Percentiles rank a stretch among this genome's conserved stretches.
These are phyloP conservation scores for Melocanna baccifera DNA, from an alignment of 176 grass and related monocot species.

Conservation along the genomic window DNA sequence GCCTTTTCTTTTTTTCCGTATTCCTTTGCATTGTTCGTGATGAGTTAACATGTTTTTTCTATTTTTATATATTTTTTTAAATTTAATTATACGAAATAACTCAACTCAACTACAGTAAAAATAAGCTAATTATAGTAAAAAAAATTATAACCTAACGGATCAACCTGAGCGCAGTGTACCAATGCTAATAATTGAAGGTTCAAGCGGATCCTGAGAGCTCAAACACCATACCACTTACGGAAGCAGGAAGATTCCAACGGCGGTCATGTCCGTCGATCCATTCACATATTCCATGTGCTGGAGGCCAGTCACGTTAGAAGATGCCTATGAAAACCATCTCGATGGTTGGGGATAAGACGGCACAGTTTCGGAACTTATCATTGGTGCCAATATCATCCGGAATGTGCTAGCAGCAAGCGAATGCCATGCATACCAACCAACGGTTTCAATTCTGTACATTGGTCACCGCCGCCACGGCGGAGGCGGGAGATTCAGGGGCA, in stretches of 20 bases:
- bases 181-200: no score
- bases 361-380: neutral
- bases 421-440: neutral
- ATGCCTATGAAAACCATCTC: neutral
- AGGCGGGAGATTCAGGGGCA: neutral
- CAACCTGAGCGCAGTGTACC: no score
- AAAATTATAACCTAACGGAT: no score
- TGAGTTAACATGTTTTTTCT: no score
- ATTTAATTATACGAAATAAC: no score
- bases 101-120: no score
- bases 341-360: conserved; percentile 7
- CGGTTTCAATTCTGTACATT: neutral
- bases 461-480: no score
- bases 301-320: neutral
- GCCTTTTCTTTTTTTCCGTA: no score
- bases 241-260: conserved; percentile 27
- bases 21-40: no score
- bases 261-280: conserved; percentile 16
- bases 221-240: conserved; percentile 5
- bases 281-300: conserved; percentile 17
- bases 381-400: neutral
- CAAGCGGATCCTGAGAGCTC: conserved; percentile 14
- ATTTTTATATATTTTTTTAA: no score
- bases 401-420: neutral
- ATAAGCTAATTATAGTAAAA: no score